Percentiles rank a stretch among this genome's conserved stretches.
phyloP scores from a whole-genome alignment of 148 eudicot genomes.

The Vaccinium corymbosum region DNA sequence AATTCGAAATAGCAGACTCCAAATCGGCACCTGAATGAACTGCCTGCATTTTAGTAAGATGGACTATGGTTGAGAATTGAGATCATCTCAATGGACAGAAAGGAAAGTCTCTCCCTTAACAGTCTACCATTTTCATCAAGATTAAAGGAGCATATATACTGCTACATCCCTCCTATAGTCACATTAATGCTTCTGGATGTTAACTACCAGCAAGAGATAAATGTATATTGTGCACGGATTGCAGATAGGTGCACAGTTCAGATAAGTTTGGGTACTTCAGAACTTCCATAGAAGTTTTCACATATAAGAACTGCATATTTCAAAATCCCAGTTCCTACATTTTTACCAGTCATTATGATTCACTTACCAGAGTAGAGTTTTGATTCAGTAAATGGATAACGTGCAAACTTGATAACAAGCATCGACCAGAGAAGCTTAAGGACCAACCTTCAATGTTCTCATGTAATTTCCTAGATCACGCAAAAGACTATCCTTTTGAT shows the following conservation, averaged over 20 bases:
- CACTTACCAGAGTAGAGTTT: not conserved
- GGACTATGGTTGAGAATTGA: not conserved
- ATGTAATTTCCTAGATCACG: conserved; percentile 91
- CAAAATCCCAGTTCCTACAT: not conserved
- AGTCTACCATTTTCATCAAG: not conserved
- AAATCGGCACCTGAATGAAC: conserved; percentile 99
- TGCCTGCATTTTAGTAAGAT: conserved; percentile 47
- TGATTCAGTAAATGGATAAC: not conserved
- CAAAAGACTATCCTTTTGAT: conserved; percentile 91
- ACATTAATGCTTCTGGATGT: conserved; percentile 3
- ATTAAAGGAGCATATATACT: not conserved
- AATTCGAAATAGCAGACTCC: conserved; percentile 82
- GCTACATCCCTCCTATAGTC: not conserved
- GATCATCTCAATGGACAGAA: not conserved
- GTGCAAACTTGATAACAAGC: not conserved
- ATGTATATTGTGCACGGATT: not conserved
- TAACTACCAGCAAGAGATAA: not conserved
- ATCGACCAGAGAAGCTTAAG: conserved; percentile 8
- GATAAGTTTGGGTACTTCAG: not conserved
- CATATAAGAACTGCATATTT: not conserved
- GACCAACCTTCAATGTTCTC: conserved; percentile 86
- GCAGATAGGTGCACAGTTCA: not conserved
- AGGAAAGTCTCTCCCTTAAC: not conserved
- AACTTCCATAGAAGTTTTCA: conserved; percentile 2
- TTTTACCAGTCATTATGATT: not conserved